Evolutionary conservation across 2,329 filamentous ascomycete species (phyloP).

Genomic region (Didymella pinodella): DNA sequence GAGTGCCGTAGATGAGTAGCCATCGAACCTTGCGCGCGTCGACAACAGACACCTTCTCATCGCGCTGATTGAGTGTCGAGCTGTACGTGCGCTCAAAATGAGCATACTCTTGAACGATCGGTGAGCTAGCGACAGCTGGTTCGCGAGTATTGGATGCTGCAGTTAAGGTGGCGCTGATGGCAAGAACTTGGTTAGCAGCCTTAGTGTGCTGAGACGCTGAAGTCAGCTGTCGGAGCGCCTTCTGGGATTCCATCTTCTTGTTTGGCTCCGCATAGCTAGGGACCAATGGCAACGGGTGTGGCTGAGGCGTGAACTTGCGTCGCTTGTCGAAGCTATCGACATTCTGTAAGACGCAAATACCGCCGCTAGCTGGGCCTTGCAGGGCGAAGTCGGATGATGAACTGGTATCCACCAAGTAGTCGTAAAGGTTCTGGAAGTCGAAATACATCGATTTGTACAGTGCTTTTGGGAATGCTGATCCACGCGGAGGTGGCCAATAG

Average conservation of each 20-base stretch:
- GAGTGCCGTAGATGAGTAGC: conserved; percentile 76
- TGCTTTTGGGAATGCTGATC: conserved; percentile 63
- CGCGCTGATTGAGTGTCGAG: conserved; percentile 59
- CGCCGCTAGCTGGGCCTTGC: conserved; percentile 66
- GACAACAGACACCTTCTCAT: conserved; percentile 66
- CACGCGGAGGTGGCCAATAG: conserved; percentile 71
- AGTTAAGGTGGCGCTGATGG: conserved; percentile 61
- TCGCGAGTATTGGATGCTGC: conserved; percentile 59
- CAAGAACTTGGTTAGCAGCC: conserved; percentile 58
- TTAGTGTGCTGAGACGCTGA: conserved; percentile 51
- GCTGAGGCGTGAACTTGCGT: conserved; percentile 66
- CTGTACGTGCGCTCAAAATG: conserved; percentile 71
- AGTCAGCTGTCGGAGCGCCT: conserved; percentile 46
- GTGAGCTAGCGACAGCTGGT: conserved; percentile 48
- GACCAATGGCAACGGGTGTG: conserved; percentile 71
- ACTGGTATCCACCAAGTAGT: conserved; percentile 71
- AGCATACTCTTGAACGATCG: conserved; percentile 72
- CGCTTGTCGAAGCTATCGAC: conserved; percentile 71
- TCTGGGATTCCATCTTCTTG: conserved; percentile 42
- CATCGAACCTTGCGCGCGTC: conserved; percentile 81
- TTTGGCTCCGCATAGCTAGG: conserved; percentile 55
- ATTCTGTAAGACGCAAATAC: conserved; percentile 74
- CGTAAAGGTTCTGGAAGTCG: conserved; percentile 76
- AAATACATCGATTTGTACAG: conserved; percentile 68
- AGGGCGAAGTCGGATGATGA: conserved; percentile 61